Evolutionary conservation across 331 rosid genomes (phyloP).

Genomic region (Stylosanthes scabra): DNA sequence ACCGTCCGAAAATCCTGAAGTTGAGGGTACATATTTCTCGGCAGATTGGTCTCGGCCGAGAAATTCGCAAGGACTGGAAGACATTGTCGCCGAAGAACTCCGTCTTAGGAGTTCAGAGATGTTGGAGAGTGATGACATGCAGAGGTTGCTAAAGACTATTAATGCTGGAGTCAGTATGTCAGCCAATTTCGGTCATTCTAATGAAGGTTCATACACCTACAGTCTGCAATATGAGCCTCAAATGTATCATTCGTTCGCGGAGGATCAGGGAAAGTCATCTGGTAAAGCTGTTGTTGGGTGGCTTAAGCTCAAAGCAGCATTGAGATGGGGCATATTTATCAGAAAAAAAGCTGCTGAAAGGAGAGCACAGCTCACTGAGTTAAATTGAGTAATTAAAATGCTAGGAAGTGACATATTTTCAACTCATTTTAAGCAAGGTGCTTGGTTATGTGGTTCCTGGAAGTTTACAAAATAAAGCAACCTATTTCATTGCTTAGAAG

Average conservation of each 20-base stretch:
- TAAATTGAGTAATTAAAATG: constrained; percentile 55
- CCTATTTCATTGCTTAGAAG: constrained; percentile 17
- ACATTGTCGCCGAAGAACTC: constrained; percentile 69
- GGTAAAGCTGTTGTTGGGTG: constrained; percentile 92
- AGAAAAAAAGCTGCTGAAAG: constrained; percentile 86
- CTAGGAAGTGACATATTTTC: constrained; percentile 32
- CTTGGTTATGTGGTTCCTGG: constrained; percentile 27
- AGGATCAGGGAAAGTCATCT: constrained; percentile 58
- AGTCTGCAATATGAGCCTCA: constrained; percentile 69
- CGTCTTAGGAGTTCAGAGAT: constrained; percentile 75
- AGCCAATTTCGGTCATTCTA: constrained; percentile 48
- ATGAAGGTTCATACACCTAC: constrained; percentile 58
- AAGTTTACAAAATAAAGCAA: constrained; percentile 9
- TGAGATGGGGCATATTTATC: constrained; percentile 90
- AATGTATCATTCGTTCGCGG: constrained; percentile 47
- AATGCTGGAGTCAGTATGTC: constrained; percentile 58
- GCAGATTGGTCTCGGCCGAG: constrained; percentile 73
- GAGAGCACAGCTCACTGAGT: constrained; percentile 84
- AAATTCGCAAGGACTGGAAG: constrained; percentile 69
- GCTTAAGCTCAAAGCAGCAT: constrained; percentile 94
- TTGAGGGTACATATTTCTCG: constrained; percentile 48
- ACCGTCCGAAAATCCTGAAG: constrained; percentile 44
- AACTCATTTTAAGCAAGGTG: constrained; percentile 21
- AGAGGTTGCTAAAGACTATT: constrained; percentile 67
- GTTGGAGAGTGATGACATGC: constrained; percentile 87